These are phyloP conservation scores for Annulohypoxylon truncatum DNA, from an alignment of 2,329 filamentous ascomycete genomes.

Conservation along the genomic window DNA sequence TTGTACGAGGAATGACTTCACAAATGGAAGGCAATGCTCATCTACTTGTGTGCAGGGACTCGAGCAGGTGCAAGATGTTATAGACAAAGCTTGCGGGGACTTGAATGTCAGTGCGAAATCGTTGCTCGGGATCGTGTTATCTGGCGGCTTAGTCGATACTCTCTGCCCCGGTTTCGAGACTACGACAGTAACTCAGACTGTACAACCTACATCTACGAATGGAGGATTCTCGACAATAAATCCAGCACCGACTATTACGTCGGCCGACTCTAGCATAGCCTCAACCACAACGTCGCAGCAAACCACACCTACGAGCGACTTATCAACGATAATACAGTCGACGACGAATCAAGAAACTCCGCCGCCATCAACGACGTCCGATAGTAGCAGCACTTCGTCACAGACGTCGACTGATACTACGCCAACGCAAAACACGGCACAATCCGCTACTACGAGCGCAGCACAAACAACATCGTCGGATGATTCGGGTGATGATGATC, in stretches of 20 bases:
- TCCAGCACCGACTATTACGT: constrained; percentile 20
- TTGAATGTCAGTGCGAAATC: constrained; percentile 41
- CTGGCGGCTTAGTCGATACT: constrained; percentile 42
- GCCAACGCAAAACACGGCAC: constrained; percentile 22
- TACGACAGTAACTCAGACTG: constrained; percentile 42
- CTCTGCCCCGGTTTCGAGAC: constrained; percentile 42
- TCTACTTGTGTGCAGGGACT: constrained; percentile 45
- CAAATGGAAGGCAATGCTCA: constrained; percentile 43
- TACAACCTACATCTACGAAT: constrained; percentile 37
- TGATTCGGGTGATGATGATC: constrained; percentile 8
- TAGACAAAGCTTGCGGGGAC: constrained; percentile 40
- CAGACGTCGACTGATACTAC: constrained; percentile 12
- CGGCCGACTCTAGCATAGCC: constrained; percentile 5
- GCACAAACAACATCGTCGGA: constrained; percentile 25
- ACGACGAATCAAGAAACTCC: constrained; percentile 23
- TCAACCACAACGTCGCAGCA: constrained; percentile 8
- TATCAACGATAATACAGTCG: constrained; percentile 22
- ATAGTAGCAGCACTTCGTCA: neutral
- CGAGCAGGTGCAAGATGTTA: constrained; percentile 24
- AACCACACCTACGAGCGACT: constrained; percentile 12
- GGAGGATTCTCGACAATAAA: constrained; percentile 27
- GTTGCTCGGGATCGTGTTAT: constrained; percentile 44
- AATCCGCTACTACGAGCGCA: constrained; percentile 22
- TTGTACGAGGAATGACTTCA: constrained; percentile 44
- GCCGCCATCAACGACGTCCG: constrained; percentile 3